Evolutionary conservation across 129 eudicot genomes (phyloP), one percentile per base, ranked within the genome.

Genomic region (Chrysanthemum makinoi): DNA sequence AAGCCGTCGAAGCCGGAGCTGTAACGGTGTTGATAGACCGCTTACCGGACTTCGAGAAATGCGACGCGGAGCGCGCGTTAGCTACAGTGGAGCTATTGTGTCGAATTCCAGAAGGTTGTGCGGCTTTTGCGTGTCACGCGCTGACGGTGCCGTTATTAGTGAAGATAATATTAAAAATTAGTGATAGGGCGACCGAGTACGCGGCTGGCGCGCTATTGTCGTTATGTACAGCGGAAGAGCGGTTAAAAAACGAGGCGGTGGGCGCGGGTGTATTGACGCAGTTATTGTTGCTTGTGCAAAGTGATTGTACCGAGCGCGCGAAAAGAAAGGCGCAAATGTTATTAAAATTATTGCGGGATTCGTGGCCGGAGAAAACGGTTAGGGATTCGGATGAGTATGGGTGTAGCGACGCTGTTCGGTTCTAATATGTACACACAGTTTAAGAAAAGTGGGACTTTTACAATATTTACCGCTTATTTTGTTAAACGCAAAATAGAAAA

Each of bases 251-350:
- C 9, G 98, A 89, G 57, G 91, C 98, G 77, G 98, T 89, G 83
- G 84, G 81, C 22, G 96, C 98, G 15, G 98, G 98, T 12, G 85
- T 93, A 54, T 72, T 89, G 84, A 93, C 89, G 24, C 95, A 85
- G 90, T 26, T 93, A 82, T 73, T 93, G 81, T 67, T 89, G 59
- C 79, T 93, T 26, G 98, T 93, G 3, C 98, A 93, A 66, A 93
- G 96, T 78, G 98, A 87, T 75, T 89, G 96, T 58, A 93, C 96
- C 54, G 98, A 83, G 62, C 83, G 98, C 46, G 98, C 92, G 12
- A 93, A 93, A 78, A 74, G 95, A 44, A 93, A 93, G 72, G 98
- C 96, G 78, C 96, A 89, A 76, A 87, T 84, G 98, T 79, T 93
- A 80, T 72, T 93, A 86, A 93, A 93, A 74, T 53, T 85, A 73